Conservation (phyloP, 2,329 filamentous ascomycete species). For the Xylariaceae sp. region DNA sequence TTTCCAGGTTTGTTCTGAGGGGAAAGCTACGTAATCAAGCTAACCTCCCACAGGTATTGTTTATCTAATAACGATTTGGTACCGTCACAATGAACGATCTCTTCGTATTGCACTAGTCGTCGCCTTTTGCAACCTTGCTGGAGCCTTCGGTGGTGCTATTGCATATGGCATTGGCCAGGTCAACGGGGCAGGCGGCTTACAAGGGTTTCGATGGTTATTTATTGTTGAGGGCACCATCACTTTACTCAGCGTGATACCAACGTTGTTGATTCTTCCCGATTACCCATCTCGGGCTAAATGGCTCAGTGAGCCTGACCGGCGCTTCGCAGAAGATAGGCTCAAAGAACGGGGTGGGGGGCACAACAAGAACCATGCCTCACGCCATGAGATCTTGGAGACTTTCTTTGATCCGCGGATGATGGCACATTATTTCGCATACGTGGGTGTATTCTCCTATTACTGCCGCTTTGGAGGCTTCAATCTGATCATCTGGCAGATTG, state of each 20-base stretch:
- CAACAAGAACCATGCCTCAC: constrained; percentile 43
- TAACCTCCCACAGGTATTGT: constrained; percentile 29
- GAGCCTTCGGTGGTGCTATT: constrained; percentile 66
- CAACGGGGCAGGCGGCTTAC: constrained; percentile 54
- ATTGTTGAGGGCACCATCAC: constrained; percentile 65
- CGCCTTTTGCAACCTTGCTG: constrained; percentile 70
- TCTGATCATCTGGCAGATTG: constrained; percentile 29
- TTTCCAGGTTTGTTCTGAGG: constrained; percentile 64
- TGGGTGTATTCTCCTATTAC: constrained; percentile 12
- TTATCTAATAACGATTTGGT: constrained; percentile 37
- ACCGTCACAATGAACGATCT: constrained; percentile 31
- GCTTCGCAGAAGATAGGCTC: constrained; percentile 33
- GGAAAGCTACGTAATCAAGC: no score
- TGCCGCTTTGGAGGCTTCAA: neutral
- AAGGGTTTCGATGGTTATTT: constrained; percentile 55
- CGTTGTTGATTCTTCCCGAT: constrained; percentile 33
- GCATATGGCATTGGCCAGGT: constrained; percentile 64
- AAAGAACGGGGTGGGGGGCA: constrained; percentile 43
- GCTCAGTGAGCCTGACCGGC: constrained; percentile 30
- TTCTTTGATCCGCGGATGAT: constrained; percentile 46
- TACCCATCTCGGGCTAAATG: constrained; percentile 36
- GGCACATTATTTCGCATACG: constrained; percentile 43
- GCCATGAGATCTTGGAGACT: constrained; percentile 45
- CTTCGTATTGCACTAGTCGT: constrained; percentile 64
- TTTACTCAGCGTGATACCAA: constrained; percentile 46